Evolutionary conservation across 257 asterid genomes (phyloP).

Genomic region (Fraxinus cuspidata): DNA sequence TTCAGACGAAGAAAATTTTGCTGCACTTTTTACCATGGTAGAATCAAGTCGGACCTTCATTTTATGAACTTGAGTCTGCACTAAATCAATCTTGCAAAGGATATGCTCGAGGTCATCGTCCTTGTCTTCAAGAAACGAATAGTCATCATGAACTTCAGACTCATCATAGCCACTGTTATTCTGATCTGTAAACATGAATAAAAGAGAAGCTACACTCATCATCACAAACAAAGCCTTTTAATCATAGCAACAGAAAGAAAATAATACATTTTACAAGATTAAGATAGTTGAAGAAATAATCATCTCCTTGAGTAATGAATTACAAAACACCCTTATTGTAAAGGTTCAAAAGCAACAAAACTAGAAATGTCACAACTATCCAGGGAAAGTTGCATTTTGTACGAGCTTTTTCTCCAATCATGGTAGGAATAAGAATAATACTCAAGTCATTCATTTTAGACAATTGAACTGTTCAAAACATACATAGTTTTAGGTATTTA

Average conservation of each 20-base stretch:
- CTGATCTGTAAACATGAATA: conserved; percentile 44
- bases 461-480: background rate
- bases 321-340: background rate
- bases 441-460: background rate
- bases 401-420: background rate
- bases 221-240: background rate
- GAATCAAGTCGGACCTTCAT: conserved; percentile 65
- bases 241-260: background rate
- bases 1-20: conserved; percentile 86
- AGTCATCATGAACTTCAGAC: conserved; percentile 46
- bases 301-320: background rate
- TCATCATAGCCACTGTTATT: conserved; percentile 47
- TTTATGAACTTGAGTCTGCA: conserved; percentile 60
- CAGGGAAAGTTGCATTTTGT: background rate
- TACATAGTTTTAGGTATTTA: background rate
- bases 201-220: conserved; percentile 15
- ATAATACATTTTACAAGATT: background rate
- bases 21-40: conserved; percentile 53
- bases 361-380: background rate
- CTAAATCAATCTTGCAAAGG: conserved; percentile 67
- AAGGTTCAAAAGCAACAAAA: background rate
- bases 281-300: background rate
- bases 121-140: conserved; percentile 46
- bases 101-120: conserved; percentile 52
- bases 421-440: background rate